Base-by-base conservation (phyloP, 345 rosid genomes). In the Litchi chinensis region DNA sequence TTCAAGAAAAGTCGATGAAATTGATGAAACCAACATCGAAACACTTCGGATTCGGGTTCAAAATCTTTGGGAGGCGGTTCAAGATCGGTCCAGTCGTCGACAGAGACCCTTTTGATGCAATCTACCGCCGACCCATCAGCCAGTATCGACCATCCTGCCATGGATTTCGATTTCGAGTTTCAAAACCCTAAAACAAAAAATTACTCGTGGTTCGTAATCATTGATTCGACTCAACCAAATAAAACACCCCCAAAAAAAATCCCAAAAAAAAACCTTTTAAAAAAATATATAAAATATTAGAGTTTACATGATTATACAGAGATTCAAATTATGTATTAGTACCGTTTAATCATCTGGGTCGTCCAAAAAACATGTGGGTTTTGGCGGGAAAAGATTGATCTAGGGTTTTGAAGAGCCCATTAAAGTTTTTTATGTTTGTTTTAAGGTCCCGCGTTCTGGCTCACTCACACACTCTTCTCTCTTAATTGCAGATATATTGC, bases 121-220 rank as follows among this genome's bases (percentile, higher is more conserved):
- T 76, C 91, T 60, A 73, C 64, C 60, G 65, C 64, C 65, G 82
- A 81, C 70, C 79, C 86, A 57, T 80, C 85, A 70, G 78, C 86
- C 67, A 80, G 79, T 80, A 75, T 80, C 77, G 91, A 79, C 85
- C 90, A 87, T 10, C 90, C 90, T 62, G 87, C 85, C 90, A 89
- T 85, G 73, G 72, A 81, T 63, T 75, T 65, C 44, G 68, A 60
- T 71, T 71, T 76, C 65, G 78, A 80, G 71, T 70, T 60, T 77
- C 86, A 84, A 85, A 54, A 37, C 70, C 88, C 85, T 80, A 78
- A 46, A 85, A 62, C 8, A 46, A 78, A 73, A 86, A 80, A 73
- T 62, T 19, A n/a, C 12, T 62, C 63, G 18, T 10, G 16, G 56
- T 12, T 22, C 71, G 18, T 74, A 77, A 73, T 77, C 81, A 22